These are phyloP conservation scores for Xylaria sp. DNA, from an alignment of 2,329 filamentous ascomycete genomes.

Conservation along the genomic window DNA sequence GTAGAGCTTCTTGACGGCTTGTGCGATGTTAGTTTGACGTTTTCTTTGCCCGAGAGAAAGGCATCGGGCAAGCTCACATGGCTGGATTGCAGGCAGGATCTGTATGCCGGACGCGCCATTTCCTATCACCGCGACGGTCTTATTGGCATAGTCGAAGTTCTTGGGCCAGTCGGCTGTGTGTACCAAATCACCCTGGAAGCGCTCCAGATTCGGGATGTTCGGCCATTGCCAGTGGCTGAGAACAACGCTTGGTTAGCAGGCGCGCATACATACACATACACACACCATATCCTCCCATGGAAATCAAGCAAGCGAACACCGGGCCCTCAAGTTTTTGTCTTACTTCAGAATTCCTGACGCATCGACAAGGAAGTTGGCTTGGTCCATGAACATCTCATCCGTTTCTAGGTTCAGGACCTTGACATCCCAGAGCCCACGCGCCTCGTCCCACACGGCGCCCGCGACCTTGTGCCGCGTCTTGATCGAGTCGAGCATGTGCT, in stretches of 20 bases:
- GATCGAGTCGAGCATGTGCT: conserved; percentile 48
- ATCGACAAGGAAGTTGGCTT: conserved; percentile 52
- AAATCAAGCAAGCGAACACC: neutral
- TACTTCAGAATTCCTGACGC: conserved; percentile 58
- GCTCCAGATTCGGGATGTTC: conserved; percentile 47
- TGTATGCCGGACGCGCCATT: conserved; percentile 60
- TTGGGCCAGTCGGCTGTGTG: conserved; percentile 59
- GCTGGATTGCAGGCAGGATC: conserved; percentile 53
- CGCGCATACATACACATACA: no score
- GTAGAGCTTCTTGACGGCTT: conserved; percentile 44
- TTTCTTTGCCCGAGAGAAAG: neutral
- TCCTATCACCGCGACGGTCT: conserved; percentile 59
- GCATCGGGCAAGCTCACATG: conserved; percentile 36
- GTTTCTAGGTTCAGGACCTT: conserved; percentile 43
- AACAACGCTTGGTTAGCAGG: conserved; percentile 20
- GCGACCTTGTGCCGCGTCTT: conserved; percentile 47
- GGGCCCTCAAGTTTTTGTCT: conserved; percentile 24
- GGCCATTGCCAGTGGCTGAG: conserved; percentile 58
- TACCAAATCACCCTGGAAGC: conserved; percentile 52
- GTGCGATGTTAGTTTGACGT: conserved; percentile 6
- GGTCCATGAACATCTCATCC: conserved; percentile 45
- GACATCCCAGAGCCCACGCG: conserved; percentile 46
- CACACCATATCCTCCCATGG: neutral
- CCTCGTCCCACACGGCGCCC: conserved; percentile 50
- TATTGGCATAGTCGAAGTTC: conserved; percentile 51